A percentile compares a stretch with the other conserved stretches of the same genome.
These are phyloP conservation scores for Spathaspora arborariae DNA, from an alignment of 805 yeast genomes.

Conservation along the genomic window DNA sequence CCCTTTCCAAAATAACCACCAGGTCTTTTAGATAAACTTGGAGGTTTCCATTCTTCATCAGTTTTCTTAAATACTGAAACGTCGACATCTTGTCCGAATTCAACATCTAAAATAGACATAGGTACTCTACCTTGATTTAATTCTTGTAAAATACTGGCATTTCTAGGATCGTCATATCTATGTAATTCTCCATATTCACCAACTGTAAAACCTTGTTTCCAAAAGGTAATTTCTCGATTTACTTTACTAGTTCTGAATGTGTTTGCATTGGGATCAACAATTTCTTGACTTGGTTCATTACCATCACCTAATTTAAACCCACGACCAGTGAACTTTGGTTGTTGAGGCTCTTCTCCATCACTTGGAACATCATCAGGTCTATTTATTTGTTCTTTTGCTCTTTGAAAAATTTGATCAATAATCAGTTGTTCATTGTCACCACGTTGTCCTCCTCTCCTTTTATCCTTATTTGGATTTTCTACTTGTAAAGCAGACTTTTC, in stretches of 20 bases:
- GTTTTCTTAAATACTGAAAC: slow-evolving; percentile 78
- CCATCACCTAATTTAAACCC: slow-evolving; percentile 53
- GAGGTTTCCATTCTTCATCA: slow-evolving; percentile 78
- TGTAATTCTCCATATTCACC: slow-evolving; percentile 79
- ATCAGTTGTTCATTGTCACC: slow-evolving; percentile 35
- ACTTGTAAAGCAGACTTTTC: slow-evolving; percentile 79
- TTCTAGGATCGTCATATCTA: slow-evolving; percentile 90
- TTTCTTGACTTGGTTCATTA: slow-evolving; percentile 31
- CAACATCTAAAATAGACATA: slow-evolving; percentile 71
- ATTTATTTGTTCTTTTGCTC: slow-evolving; percentile 49
- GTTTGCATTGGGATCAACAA: slow-evolving; percentile 44
- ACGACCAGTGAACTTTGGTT: slow-evolving; percentile 42
- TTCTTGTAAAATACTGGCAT: slow-evolving; percentile 71
- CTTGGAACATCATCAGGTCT: slow-evolving; percentile 35
- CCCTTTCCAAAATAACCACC: slow-evolving; percentile 81
- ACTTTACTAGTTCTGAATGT: slow-evolving; percentile 65
- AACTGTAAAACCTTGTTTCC: slow-evolving; percentile 95
- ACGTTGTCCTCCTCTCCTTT: no score
- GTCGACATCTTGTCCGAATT: slow-evolving; percentile 89
- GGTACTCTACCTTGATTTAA: slow-evolving; percentile 92
- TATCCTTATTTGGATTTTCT: slow-evolving; percentile 59
- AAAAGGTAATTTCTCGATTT: slow-evolving; percentile 80
- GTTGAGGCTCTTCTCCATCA: slow-evolving; percentile 19
- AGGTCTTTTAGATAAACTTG: slow-evolving; percentile 42
- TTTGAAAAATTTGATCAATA: slow-evolving; percentile 64